Evolutionary conservation across 352 stramenopile genomes (phyloP).

Genomic region (Phytophthora litchii): DNA sequence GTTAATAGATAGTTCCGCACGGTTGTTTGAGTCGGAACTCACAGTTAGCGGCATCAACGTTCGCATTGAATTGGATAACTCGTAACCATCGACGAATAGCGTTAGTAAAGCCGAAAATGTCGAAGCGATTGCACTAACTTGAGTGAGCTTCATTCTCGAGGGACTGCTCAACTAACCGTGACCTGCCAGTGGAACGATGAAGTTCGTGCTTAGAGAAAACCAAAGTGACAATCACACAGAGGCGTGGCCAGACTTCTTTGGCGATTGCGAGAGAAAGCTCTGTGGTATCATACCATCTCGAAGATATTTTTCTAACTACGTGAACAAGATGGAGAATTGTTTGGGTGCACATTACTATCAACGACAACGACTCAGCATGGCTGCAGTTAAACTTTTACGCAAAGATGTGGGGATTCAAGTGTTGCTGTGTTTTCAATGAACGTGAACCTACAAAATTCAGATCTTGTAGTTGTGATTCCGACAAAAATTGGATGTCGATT

Average conservation of each 20-base stretch:
- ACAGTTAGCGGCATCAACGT: neutral
- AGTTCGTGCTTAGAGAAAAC: conserved; percentile 9
- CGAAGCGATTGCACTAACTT: conserved; percentile 1
- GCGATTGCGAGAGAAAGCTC: neutral
- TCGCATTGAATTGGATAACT: conserved; percentile 2
- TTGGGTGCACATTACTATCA: too few species aligned
- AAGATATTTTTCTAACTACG: conserved; percentile 23
- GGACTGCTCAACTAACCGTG: too few species aligned
- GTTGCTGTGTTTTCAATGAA: too few species aligned
- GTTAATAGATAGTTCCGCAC: conserved; percentile 28
- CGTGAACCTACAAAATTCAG: too few species aligned
- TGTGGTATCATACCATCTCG: conserved; percentile 18
- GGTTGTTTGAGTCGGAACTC: neutral
- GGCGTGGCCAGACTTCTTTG: too few species aligned
- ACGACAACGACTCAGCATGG: too few species aligned
- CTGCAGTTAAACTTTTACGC: neutral
- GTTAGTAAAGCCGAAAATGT: neutral
- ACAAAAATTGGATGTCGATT: conserved; percentile 1
- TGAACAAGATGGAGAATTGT: conserved; percentile 9
- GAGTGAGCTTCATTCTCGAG: conserved; percentile 6
- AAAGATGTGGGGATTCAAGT: too few species aligned
- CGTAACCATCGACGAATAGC: neutral
- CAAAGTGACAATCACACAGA: conserved; percentile 11
- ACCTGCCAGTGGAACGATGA: neutral
- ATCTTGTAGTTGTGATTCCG: too few species aligned